phyloP scores from a whole-genome alignment of 371 early-diverging fungal species.

The Mucor irregularis region DNA sequence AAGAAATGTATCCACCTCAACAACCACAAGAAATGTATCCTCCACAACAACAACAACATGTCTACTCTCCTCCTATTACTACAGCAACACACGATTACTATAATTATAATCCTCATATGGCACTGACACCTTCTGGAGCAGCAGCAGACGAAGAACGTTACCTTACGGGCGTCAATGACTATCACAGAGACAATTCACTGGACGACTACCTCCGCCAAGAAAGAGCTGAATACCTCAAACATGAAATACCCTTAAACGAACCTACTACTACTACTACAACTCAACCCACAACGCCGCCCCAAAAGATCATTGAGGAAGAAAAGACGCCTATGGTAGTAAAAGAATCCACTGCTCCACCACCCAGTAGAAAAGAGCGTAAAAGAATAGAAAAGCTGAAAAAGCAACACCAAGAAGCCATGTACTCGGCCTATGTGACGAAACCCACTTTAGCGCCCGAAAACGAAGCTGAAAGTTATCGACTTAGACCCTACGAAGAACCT shows the following conservation, averaged over 20 bases:
- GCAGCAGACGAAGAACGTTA: constrained; percentile 5
- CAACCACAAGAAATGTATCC: constrained; percentile 3
- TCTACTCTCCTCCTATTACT: background rate
- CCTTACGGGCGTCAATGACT: constrained; percentile 1
- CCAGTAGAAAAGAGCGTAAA: constrained; percentile 7
- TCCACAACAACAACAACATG: background rate
- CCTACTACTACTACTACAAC: too few relatives aligned
- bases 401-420: constrained; percentile 1
- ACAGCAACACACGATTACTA: background rate
- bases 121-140: too few relatives aligned
- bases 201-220: constrained; percentile 16
- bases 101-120: too few relatives aligned
- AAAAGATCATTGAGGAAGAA: constrained; percentile 1
- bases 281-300: background rate
- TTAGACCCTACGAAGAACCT: constrained; percentile 1
- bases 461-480: constrained; percentile 16
- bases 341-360: too few relatives aligned
- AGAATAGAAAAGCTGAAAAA: background rate
- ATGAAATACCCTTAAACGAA: background rate
- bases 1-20: constrained; percentile 5
- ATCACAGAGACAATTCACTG: background rate
- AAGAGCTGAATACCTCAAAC: constrained; percentile 21
- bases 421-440: constrained; percentile 11
- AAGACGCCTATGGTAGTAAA: constrained; percentile 3
- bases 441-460: constrained; percentile 22